These are phyloP conservation scores for Aurifilum marmelostoma DNA, from an alignment of 2,329 filamentous ascomycete species.

Conservation along the genomic window DNA sequence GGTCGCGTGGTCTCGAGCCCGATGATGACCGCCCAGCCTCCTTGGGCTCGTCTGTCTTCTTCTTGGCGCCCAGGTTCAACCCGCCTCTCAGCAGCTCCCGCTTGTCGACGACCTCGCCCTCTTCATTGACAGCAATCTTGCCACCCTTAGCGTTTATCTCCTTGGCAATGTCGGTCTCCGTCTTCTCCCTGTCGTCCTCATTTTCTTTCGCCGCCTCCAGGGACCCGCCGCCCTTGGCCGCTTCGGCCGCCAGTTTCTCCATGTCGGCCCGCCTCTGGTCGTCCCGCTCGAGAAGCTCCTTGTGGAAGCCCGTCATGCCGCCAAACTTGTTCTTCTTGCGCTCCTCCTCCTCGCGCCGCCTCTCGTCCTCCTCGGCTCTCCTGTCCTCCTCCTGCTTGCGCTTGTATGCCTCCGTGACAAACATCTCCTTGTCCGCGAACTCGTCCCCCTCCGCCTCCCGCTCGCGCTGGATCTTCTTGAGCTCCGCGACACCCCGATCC, in stretches of 20 bases:
- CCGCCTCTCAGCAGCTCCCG: constrained; percentile 77
- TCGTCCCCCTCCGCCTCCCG: constrained; percentile 80
- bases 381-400: constrained; percentile 77
- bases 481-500: constrained; percentile 76
- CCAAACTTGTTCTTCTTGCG: constrained; percentile 64
- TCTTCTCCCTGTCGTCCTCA: constrained; percentile 49
- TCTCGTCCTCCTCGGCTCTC: constrained; percentile 72
- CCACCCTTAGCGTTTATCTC: constrained; percentile 67
- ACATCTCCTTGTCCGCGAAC: constrained; percentile 82
- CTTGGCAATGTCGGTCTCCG: constrained; percentile 65
- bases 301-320: constrained; percentile 82
- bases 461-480: constrained; percentile 78
- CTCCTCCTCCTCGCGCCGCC: constrained; percentile 64
- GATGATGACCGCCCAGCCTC: constrained; percentile 37
- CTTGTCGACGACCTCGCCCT: constrained; percentile 83
- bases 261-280: constrained; percentile 72
- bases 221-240: constrained; percentile 45
- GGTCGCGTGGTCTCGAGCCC: constrained; percentile 35
- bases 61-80: constrained; percentile 71
- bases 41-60: constrained; percentile 51
- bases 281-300: constrained; percentile 70
- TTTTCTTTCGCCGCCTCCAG: constrained; percentile 33
- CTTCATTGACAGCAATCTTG: constrained; percentile 73
- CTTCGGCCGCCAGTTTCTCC: constrained; percentile 67
- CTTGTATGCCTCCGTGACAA: constrained; percentile 83